These are phyloP conservation scores for Kodamaea anthophila DNA, from an alignment of 1,139 yeast genomes.

Conservation along the genomic window DNA sequence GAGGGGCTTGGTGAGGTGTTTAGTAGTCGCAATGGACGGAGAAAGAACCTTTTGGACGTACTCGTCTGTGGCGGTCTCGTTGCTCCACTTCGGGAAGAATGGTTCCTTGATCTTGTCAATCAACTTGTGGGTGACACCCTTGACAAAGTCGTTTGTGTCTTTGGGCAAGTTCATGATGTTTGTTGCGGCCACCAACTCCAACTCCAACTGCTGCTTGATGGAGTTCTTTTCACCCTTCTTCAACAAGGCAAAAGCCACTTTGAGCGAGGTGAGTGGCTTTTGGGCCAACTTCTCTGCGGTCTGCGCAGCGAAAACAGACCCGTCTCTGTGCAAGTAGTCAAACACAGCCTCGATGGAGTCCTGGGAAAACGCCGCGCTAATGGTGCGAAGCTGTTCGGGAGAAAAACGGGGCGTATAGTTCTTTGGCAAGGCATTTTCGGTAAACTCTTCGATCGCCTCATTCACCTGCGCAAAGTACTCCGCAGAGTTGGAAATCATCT, in stretches of 20 bases:
- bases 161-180: conserved; percentile 57
- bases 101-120: conserved; percentile 57
- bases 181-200: conserved; percentile 74
- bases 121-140: conserved; percentile 71
- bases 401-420: conserved; percentile 56
- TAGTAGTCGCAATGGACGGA: conserved; percentile 23
- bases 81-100: conserved; percentile 45
- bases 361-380: conserved; percentile 63
- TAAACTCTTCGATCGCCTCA: conserved; percentile 70
- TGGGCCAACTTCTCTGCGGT: conserved; percentile 50
- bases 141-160: conserved; percentile 58
- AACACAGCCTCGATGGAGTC: conserved; percentile 58
- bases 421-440: conserved; percentile 59
- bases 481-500: conserved; percentile 22
- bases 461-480: conserved; percentile 58
- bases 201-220: conserved; percentile 60
- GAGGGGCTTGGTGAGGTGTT: conserved; percentile 29
- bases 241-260: conserved; percentile 65
- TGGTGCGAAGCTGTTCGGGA: conserved; percentile 50
- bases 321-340: conserved; percentile 47
- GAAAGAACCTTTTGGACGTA: conserved; percentile 18
- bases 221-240: conserved; percentile 55
- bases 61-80: conserved; percentile 16
- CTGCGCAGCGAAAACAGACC: conserved; percentile 60
- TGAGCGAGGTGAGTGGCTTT: conserved; percentile 75